Evolutionary conservation across 163 green algal species (phyloP), one percentile per base, ranked within the genome.

Genomic region (Coccomyxa subellipsoidea): DNA sequence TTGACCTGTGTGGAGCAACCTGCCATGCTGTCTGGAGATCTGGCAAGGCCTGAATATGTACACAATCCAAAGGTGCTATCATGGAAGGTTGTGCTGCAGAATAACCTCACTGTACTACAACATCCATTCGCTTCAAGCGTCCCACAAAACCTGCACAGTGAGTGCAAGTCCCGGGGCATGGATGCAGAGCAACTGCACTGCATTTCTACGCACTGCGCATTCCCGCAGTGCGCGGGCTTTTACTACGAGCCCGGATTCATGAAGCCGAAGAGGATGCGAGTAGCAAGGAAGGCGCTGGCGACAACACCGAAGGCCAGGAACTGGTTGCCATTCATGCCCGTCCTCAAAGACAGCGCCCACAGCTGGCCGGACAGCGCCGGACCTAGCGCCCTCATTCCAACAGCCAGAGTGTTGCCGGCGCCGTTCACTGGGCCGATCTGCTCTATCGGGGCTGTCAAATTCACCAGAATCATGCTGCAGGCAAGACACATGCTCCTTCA

Each of bases 391-490:
- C 66, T 18, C 66, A 73, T 73, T 8, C 66, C 66, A 34, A 23
- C 66, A 4, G 66, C 66, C 31, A 73, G 66, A 18, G n/a, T 73
- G 66, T 73, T 73, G 29, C 66, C 66, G 18, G n/a, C 27, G 66
- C 66, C 66, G 32, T 73, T 73, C 29, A 73, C 66, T 34, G 66
- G 66, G 29, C 66, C 66, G 15, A 73, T 73, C 29, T 73, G 29
- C 66, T 73, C 66, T 8, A 73, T 32, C 66, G 66, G 66, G 3
- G 66, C 66, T 4, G 66, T 73, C 29, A 73, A 34, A 23, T 73
- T 73, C 66, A 73, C 66, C 66, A 73, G 66, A 73, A 73, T 73
- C 66, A 73, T 73, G 32, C 66, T 73, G 66, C 7, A 73, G 27
- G 8, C 1, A 27, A 73, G 2, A 73, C 66, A 73, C 47, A 59